Evolutionary conservation across 2,329 filamentous ascomycete genomes (phyloP).

Genomic region (Emydomyces testavorans): DNA sequence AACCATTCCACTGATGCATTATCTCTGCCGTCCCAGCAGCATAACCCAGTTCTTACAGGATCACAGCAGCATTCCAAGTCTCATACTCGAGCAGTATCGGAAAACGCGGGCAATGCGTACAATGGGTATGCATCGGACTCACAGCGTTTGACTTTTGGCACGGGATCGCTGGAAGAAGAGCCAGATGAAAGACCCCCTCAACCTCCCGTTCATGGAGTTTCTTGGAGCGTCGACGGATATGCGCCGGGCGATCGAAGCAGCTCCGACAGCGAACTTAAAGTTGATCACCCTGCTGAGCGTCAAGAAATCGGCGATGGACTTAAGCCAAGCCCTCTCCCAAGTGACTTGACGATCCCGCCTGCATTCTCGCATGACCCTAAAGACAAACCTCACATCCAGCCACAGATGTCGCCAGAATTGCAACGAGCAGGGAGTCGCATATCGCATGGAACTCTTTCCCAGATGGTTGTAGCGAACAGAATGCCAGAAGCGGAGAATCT

Average conservation of each 20-base stretch:
- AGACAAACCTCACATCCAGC: slow-evolving; percentile 55
- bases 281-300: slow-evolving; percentile 17
- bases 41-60: slow-evolving; percentile 8
- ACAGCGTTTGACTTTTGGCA: slow-evolving; percentile 10
- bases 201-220: slow-evolving; percentile 30
- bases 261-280: slow-evolving; percentile 29
- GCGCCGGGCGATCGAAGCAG: slow-evolving; percentile 30
- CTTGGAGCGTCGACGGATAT: slow-evolving; percentile 20
- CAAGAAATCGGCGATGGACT: slow-evolving; percentile 29
- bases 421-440: slow-evolving; percentile 73
- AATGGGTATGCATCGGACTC: slow-evolving; percentile 13
- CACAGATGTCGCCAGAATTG: slow-evolving; percentile 64
- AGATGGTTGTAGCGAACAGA: slow-evolving; percentile 61
- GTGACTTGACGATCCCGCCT: slow-evolving; percentile 67
- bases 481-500: slow-evolving; percentile 33
- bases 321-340: slow-evolving; percentile 50
- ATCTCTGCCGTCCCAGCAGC: slow-evolving; percentile 22
- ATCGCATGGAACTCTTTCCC: slow-evolving; percentile 67
- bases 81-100: slow-evolving; percentile 26
- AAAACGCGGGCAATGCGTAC: slow-evolving; percentile 18
- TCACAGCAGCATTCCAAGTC: slow-evolving; percentile 15
- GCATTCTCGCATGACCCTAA: slow-evolving; percentile 66
- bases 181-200: slow-evolving; percentile 25
- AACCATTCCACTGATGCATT: slow-evolving; percentile 31
- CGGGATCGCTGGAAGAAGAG: slow-evolving; percentile 16